Evolutionary conservation across 2,329 filamentous ascomycete species (phyloP), one percentile per base, ranked within the genome.

Genomic region (Aspergillus brunneoviolaceus): DNA sequence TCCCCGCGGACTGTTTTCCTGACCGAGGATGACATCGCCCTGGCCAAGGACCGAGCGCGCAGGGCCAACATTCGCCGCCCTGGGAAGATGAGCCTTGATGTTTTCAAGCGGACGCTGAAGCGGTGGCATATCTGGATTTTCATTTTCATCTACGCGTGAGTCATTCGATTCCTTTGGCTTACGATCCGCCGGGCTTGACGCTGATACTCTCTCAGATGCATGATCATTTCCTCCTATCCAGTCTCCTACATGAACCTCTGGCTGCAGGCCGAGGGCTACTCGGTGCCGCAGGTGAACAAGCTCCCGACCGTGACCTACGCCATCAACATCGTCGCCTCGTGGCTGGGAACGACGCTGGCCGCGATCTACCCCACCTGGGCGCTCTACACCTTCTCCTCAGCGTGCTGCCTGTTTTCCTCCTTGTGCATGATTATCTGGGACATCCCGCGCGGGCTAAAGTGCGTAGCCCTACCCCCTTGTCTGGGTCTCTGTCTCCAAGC

Each of bases 111-210:
- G 23, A 79, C 77, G 0, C 64, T 82, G 23, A 68, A 69, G 39
- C 72, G 80, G n/a, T 83, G 81, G 81, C 81, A 83, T 63, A 82
- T 83, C 27, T 84, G 78, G 70, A 70, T 82, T 3, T 82, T 82
- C 49, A 75, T 83, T 0, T 70, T 75, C 2, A 78, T 76, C 49
- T 83, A 83, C 61, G 81, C 81, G 80, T 82, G 58, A 70, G 21
- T 21, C 2, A 21, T 21, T 21, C 21, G 21, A 21, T 21, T 21
- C 21, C 21, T 2, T 21, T 21, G 21, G 21, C 21, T 21, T 21
- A 21, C 21, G 21, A 21, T 21, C 2, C 21, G 21, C 21, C 21
- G 21, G 21, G 21, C 21, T 21, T 21, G 21, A 21, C 21, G 21
- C 61, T 60, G 45, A 49, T 53, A 19, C 11, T 51, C 1, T 11